Conservation (phyloP, 495 filamentous ascomycete genomes). For the Viridothelium virens region DNA sequence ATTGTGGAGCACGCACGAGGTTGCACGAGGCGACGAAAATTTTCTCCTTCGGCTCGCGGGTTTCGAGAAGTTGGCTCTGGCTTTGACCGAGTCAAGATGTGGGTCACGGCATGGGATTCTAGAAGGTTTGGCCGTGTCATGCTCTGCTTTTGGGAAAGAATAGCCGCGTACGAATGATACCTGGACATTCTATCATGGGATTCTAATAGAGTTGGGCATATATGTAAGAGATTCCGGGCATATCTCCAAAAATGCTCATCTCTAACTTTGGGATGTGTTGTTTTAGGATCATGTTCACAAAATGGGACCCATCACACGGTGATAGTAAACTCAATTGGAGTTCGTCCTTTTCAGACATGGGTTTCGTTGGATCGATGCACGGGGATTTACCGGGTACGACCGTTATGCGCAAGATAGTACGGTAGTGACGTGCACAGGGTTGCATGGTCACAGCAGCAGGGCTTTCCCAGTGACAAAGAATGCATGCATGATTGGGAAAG, state of each 20-base stretch:
- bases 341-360: neutral
- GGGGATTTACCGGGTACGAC: neutral
- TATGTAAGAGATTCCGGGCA: too few relatives aligned
- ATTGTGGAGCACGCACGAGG: too few relatives aligned
- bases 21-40: too few relatives aligned
- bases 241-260: neutral
- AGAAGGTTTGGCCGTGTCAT: neutral
- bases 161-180: too few relatives aligned
- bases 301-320: neutral
- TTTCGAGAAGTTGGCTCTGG: neutral
- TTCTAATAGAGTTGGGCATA: neutral
- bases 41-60: neutral
- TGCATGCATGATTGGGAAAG: neutral
- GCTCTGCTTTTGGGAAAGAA: neutral
- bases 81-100: neutral
- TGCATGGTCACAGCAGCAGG: neutral
- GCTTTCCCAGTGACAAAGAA: neutral
- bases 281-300: neutral
- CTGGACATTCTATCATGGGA: too few relatives aligned
- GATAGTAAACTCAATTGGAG: neutral
- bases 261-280: neutral
- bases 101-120: neutral
- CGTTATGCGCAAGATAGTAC: neutral
- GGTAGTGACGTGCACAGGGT: conserved; percentile 1
- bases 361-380: neutral